Evolutionary conservation across 1,284 basidiomycete genomes (phyloP).

Genomic region (Cutaneotrichosporon cyanovorans): DNA sequence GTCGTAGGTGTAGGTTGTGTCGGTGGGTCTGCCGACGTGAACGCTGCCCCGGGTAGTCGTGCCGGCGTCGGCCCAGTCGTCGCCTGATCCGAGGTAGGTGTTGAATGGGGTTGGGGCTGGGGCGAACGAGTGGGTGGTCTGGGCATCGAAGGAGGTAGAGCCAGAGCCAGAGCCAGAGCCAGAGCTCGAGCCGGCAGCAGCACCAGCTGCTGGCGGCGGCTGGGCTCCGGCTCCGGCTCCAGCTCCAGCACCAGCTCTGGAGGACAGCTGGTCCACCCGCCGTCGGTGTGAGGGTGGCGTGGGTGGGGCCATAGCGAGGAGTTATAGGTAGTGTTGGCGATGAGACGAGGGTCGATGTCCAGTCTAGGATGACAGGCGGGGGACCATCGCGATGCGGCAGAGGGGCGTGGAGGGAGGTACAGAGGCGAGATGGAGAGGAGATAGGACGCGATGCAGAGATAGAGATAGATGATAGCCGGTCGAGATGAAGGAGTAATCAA

Average conservation of each 20-base stretch:
- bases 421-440: background rate
- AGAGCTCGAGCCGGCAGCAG: background rate
- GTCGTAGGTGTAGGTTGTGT: background rate
- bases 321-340: background rate
- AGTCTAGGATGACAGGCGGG: background rate
- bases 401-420: too few relatives aligned
- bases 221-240: too few relatives aligned
- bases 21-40: constrained; percentile 2
- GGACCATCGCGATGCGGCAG: too few relatives aligned
- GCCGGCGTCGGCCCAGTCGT: background rate
- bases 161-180: too few relatives aligned
- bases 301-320: background rate
- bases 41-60: constrained; percentile 2
- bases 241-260: too few relatives aligned
- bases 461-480: too few relatives aligned
- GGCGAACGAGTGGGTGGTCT: background rate
- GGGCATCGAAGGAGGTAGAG: background rate
- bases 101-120: constrained; percentile 33
- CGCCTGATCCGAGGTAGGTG: constrained; percentile 17
- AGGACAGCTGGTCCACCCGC: too few relatives aligned
- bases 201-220: background rate
- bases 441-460: too few relatives aligned
- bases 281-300: background rate
- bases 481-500: too few relatives aligned
- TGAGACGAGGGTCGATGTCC: too few relatives aligned